These are phyloP conservation scores for Mollisia scopiformis DNA, from an alignment of 2,329 filamentous ascomycete species.

Conservation along the genomic window DNA sequence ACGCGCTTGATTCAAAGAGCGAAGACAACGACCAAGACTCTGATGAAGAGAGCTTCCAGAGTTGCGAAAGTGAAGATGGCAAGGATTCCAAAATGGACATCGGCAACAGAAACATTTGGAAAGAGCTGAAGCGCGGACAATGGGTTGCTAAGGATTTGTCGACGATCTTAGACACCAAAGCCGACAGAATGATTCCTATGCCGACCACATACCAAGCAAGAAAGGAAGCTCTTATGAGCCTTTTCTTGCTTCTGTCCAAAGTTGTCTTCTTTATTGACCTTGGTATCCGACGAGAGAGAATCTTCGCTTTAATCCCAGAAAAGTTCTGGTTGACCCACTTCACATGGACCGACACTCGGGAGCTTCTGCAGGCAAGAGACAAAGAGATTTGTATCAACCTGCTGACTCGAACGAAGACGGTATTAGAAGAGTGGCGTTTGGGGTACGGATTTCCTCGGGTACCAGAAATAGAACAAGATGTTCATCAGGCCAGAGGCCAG, in stretches of 20 bases:
- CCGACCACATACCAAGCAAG: neutral
- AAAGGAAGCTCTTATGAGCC: neutral
- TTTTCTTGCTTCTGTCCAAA: neutral
- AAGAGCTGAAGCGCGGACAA: neutral
- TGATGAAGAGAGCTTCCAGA: neutral
- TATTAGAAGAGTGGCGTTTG: constrained; percentile 12
- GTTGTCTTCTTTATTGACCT: neutral
- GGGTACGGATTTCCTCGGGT: constrained; percentile 2
- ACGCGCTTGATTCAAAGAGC: too few relatives aligned
- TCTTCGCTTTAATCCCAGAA: neutral
- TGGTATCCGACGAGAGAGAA: neutral
- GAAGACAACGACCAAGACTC: neutral
- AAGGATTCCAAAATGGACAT: neutral
- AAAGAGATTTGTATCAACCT: neutral
- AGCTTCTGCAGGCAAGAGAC: neutral
- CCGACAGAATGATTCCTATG: neutral
- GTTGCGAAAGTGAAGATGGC: neutral
- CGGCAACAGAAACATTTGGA: neutral
- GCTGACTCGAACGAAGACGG: constrained; percentile 1
- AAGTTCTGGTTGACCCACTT: constrained; percentile 9
- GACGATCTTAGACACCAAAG: neutral
- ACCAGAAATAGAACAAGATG: constrained; percentile 1
- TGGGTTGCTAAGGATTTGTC: neutral
- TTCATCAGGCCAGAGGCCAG: neutral
- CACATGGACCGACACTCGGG: neutral